A percentile compares a stretch with the other conserved stretches of the same genome.
phyloP scores from a whole-genome alignment of 2,329 filamentous ascomycete species.

The Zymoseptoria tritici region DNA sequence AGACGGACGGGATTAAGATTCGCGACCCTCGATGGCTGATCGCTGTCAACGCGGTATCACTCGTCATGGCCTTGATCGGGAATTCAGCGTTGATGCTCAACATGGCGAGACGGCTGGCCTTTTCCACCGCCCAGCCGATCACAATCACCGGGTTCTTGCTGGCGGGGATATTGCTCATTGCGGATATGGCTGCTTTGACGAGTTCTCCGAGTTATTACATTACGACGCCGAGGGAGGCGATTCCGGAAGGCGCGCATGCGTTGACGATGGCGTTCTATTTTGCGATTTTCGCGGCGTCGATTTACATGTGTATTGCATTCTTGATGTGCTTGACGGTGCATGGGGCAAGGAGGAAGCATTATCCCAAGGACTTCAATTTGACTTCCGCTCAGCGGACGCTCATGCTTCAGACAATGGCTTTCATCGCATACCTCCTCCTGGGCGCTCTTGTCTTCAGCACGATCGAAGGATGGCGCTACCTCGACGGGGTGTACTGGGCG shows the following conservation, averaged over 20 bases:
- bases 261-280: slow-evolving; percentile 54
- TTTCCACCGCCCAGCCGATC: slow-evolving; percentile 51
- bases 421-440: slow-evolving; percentile 42
- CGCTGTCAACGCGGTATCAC: slow-evolving; percentile 48
- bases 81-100: slow-evolving; percentile 51
- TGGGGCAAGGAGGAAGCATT: slow-evolving; percentile 48
- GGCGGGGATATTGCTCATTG: slow-evolving; percentile 48
- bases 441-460: slow-evolving; percentile 42
- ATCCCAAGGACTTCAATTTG: slow-evolving; percentile 49
- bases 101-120: slow-evolving; percentile 50
- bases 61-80: slow-evolving; percentile 47
- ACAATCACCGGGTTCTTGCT: slow-evolving; percentile 54
- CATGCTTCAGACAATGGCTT: slow-evolving; percentile 47
- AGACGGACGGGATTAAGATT: slow-evolving; percentile 40
- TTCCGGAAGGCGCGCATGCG: slow-evolving; percentile 31
- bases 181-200: slow-evolving; percentile 41
- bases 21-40: slow-evolving; percentile 47
- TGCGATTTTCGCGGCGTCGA: slow-evolving; percentile 48
- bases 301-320: slow-evolving; percentile 50
- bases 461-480: slow-evolving; percentile 46
- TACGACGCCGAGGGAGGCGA: slow-evolving; percentile 26
- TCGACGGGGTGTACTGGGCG: slow-evolving; percentile 50
- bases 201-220: slow-evolving; percentile 39
- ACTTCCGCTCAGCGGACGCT: slow-evolving; percentile 50
- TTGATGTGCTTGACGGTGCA: slow-evolving; percentile 50